Percentiles rank a stretch among this genome's conserved stretches.
Conservation (phyloP, 257 asterid genomes). For the Fraxinus quadrangulata region DNA sequence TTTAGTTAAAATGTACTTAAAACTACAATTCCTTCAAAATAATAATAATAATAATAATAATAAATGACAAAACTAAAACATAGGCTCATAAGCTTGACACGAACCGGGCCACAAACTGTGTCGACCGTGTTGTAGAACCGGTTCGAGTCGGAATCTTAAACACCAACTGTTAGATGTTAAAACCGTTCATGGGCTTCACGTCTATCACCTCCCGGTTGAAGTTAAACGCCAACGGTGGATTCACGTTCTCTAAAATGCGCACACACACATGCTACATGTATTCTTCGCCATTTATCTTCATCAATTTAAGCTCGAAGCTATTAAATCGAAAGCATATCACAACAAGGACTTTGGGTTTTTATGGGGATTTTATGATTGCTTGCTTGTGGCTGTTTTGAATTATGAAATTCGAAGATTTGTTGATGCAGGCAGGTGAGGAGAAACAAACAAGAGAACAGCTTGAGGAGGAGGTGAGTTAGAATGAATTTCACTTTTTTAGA, state of each 20-base stretch:
- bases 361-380: conserved; percentile 1
- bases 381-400: conserved; percentile 14
- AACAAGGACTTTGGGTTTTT: background rate
- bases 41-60: no score
- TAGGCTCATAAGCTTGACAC: background rate
- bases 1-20: no score
- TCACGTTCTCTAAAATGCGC: conserved; percentile 34
- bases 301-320: background rate
- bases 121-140: background rate
- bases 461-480: conserved; percentile 51
- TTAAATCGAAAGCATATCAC: background rate
- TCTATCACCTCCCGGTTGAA: conserved; percentile 42
- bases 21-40: no score
- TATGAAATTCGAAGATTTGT: conserved; percentile 87
- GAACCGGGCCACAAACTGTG: background rate
- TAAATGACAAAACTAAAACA: no score
- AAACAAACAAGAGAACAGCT: conserved; percentile 47
- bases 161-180: conserved; percentile 15
- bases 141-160: background rate
- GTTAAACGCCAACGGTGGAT: conserved; percentile 23
- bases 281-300: background rate
- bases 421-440: conserved; percentile 74
- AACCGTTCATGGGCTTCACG: conserved; percentile 61
- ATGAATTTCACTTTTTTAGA: background rate
- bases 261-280: background rate